Conservation (phyloP, 1,139 yeast species). For the Ogataea hybrid region DNA sequence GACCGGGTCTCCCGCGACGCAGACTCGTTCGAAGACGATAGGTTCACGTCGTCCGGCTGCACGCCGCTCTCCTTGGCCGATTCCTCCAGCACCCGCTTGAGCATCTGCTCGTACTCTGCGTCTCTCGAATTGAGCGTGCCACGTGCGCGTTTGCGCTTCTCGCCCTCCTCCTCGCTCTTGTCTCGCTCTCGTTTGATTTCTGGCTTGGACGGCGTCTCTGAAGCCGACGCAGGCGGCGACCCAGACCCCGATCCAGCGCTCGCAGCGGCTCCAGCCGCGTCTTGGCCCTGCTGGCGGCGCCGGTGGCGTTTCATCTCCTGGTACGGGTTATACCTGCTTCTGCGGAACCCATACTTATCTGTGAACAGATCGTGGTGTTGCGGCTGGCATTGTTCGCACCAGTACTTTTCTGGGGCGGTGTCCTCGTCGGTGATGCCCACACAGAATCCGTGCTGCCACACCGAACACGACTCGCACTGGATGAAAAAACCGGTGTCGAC, state of each 20-base stretch:
- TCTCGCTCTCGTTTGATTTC: conserved; percentile 12
- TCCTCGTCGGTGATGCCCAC: conserved; percentile 75
- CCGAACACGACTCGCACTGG: conserved; percentile 90
- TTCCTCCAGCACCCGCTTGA: conserved; percentile 69
- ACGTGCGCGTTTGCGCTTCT: conserved; percentile 26
- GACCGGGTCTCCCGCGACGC: conserved; percentile 29
- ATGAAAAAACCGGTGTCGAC: conserved; percentile 77
- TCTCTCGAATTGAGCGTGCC: conserved; percentile 36
- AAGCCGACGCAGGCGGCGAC: conserved; percentile 9
- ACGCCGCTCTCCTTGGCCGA: conserved; percentile 53
- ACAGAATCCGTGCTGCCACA: conserved; percentile 98
- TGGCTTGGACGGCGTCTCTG: conserved; percentile 14
- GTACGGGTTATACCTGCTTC: conserved; percentile 49
- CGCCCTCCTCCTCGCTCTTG: conserved; percentile 18
- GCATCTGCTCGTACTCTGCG: conserved; percentile 63
- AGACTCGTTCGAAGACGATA: conserved; percentile 24
- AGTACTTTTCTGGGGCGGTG: conserved; percentile 85
- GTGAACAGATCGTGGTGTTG: conserved; percentile 61
- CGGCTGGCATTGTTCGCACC: conserved; percentile 90
- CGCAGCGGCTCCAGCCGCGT: conserved; percentile 6
- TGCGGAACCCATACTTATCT: conserved; percentile 32
- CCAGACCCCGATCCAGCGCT: conserved; percentile 11
- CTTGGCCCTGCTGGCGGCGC: conserved; percentile 17
- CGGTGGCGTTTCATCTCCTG: conserved; percentile 34
- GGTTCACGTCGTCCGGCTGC: conserved; percentile 31